Conservation (phyloP, 768 basidiomycete genomes). For the Wakefieldia striispora region DNA sequence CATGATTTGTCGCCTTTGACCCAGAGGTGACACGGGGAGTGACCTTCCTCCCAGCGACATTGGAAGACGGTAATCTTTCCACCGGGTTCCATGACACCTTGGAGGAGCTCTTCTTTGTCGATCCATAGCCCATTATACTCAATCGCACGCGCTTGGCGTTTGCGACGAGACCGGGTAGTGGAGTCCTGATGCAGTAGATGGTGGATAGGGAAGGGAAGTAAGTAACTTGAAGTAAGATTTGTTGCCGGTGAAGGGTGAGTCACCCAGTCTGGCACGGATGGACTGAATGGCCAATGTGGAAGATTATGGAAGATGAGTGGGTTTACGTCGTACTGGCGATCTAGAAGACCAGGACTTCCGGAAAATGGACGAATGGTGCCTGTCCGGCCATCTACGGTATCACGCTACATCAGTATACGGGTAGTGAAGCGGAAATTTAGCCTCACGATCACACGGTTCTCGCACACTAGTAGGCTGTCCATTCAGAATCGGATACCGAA, state of each 20-base stretch:
- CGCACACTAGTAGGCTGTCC: too few relatives aligned
- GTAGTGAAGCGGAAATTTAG: too few relatives aligned
- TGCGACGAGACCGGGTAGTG: not conserved
- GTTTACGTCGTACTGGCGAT: not conserved
- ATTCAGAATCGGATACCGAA: not conserved
- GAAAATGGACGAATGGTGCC: too few relatives aligned
- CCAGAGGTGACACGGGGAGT: slow-evolving; percentile 10
- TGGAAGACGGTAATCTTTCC: slow-evolving; percentile 5
- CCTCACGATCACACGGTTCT: too few relatives aligned
- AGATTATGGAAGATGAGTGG: not conserved
- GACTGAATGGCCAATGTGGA: not conserved
- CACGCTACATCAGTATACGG: too few relatives aligned
- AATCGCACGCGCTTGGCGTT: slow-evolving; percentile 1
- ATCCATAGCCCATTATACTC: slow-evolving; percentile 7
- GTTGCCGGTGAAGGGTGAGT: too few relatives aligned
- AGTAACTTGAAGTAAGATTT: too few relatives aligned
- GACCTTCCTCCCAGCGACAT: slow-evolving; percentile 14
- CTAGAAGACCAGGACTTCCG: not conserved
- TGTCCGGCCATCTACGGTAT: too few relatives aligned
- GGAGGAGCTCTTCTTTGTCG: slow-evolving; percentile 12
- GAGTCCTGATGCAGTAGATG: not conserved
- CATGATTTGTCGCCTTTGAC: slow-evolving; percentile 15
- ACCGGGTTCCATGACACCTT: not conserved
- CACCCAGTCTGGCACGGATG: not conserved
- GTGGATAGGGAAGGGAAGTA: not conserved